Conservation (phyloP, 441 rosid genomes). For the Gossypium laxum region DNA sequence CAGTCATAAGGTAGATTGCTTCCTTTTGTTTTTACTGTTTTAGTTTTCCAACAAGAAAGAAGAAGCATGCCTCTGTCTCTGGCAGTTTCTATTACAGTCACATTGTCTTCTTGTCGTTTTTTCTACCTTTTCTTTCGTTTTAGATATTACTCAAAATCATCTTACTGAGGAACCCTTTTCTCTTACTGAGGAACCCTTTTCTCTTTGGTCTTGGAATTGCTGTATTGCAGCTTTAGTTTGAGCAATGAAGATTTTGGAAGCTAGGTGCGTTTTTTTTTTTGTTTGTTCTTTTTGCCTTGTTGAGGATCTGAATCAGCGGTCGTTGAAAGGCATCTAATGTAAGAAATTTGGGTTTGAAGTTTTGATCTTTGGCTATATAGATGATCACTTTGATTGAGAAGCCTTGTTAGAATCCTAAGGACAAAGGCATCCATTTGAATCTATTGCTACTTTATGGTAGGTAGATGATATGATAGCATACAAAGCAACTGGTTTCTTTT, state of each 20-base stretch:
- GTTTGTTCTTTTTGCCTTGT: background rate
- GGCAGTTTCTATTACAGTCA: conserved; percentile 26
- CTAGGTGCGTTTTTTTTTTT: background rate
- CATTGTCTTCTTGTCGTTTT: conserved; percentile 16
- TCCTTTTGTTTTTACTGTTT: conserved; percentile 3
- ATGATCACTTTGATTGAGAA: background rate
- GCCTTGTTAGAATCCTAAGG: background rate
- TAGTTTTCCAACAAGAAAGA: background rate
- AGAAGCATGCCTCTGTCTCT: conserved; percentile 15
- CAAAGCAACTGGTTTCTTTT: too few relatives aligned
- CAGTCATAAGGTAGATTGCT: background rate
- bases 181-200: too few relatives aligned
- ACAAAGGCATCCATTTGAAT: background rate
- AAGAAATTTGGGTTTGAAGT: background rate
- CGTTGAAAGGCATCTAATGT: conserved; percentile 5
- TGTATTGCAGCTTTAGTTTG: background rate
- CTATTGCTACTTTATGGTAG: too few relatives aligned
- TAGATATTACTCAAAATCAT: background rate
- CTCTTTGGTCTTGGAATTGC: background rate
- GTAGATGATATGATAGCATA: too few relatives aligned
- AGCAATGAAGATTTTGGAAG: background rate
- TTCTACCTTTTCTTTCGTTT: background rate
- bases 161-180: background rate
- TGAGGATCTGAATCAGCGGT: conserved; percentile 11
- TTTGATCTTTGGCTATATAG: conserved; percentile 13